phyloP scores from a whole-genome alignment of 208 protist genomes.

The Balamuthia mandrillaris region DNA sequence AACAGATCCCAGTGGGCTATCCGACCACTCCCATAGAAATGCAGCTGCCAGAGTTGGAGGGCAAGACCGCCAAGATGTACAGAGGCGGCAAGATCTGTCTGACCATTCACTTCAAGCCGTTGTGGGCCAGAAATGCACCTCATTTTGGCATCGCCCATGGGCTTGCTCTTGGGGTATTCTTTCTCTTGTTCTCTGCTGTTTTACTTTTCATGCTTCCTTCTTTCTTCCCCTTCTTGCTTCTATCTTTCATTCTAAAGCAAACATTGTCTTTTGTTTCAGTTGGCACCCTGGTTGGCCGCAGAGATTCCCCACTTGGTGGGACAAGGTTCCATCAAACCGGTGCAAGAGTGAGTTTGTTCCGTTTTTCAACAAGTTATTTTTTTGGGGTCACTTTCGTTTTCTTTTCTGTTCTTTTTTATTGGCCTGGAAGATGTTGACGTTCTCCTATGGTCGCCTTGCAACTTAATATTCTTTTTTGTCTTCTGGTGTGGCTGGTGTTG shows the following conservation, averaged over 20 bases:
- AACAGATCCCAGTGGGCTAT: constrained; percentile 91
- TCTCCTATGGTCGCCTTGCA: no score
- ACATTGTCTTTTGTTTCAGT: constrained; percentile 31
- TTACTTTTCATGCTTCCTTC: neutral
- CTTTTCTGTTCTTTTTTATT: no score
- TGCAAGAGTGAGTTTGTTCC: no score
- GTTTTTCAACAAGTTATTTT: no score
- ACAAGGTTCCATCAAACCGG: constrained; percentile 60
- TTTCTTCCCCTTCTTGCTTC: neutral
- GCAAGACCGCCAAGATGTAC: constrained; percentile 98
- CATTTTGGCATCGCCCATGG: constrained; percentile 96
- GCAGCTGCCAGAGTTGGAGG: constrained; percentile 91
- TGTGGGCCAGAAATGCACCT: constrained; percentile 94
- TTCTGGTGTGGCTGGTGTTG: no score
- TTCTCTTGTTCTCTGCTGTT: neutral
- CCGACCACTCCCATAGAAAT: constrained; percentile 91
- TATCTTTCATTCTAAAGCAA: neutral
- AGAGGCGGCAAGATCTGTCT: constrained; percentile 96
- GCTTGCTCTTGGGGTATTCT: constrained; percentile 88
- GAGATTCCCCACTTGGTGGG: constrained; percentile 93
- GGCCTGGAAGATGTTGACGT: no score
- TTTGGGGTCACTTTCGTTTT: no score
- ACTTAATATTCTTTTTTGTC: no score
- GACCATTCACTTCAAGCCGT: constrained; percentile 94
- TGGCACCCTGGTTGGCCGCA: constrained; percentile 92